Evolutionary conservation across 768 basidiomycete species (phyloP).

Genomic region (Stropharia rugosoannulata): DNA sequence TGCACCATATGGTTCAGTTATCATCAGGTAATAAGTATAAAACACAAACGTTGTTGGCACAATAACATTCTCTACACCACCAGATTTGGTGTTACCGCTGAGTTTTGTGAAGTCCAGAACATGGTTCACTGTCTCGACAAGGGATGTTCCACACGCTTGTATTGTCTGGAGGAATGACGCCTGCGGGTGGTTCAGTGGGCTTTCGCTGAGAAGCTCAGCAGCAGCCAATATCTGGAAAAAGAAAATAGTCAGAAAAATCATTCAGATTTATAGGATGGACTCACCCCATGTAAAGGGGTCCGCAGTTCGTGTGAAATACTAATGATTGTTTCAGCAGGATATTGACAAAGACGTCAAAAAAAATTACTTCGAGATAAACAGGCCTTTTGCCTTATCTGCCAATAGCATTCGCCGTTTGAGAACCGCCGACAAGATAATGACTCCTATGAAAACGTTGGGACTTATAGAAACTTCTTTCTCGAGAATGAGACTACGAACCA

Average conservation of each 20-base stretch:
- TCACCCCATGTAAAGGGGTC: constrained; percentile 87
- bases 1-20: constrained; percentile 15
- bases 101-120: constrained; percentile 96
- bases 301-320: constrained; percentile 91
- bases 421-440: constrained; percentile 91
- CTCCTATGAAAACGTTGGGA: constrained; percentile 42
- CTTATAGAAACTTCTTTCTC: neutral
- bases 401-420: constrained; percentile 91
- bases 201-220: constrained; percentile 88
- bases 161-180: constrained; percentile 88
- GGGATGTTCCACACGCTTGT: constrained; percentile 91
- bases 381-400: constrained; percentile 90
- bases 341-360: constrained; percentile 18
- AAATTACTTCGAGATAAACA: constrained; percentile 85
- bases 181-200: constrained; percentile 78
- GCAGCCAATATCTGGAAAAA: constrained; percentile 77
- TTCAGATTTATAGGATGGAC: constrained; percentile 40
- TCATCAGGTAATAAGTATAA: neutral
- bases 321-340: neutral
- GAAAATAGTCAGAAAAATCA: constrained; percentile 1
- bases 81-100: constrained; percentile 80
- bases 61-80: constrained; percentile 77
- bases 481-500: constrained; percentile 35
- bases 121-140: constrained; percentile 96
- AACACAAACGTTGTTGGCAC: constrained; percentile 55